These are phyloP conservation scores for Rhizophagus sp. DNA, from an alignment of 192 early-diverging fungal species.

Conservation along the genomic window DNA sequence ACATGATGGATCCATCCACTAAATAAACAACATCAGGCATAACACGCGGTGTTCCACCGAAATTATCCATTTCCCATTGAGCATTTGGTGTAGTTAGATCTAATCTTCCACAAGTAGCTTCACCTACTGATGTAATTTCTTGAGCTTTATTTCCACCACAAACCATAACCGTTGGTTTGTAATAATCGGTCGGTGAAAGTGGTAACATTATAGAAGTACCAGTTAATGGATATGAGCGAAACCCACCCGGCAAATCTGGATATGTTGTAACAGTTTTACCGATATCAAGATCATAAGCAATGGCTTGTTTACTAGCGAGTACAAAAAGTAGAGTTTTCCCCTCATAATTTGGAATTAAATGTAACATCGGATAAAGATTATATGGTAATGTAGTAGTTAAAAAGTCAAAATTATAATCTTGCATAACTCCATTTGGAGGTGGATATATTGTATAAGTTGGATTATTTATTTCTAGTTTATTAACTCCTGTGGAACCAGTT, in stretches of 20 bases:
- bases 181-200: constrained; percentile 55
- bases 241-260: constrained; percentile 48
- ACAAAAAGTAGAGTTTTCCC: constrained; percentile 39
- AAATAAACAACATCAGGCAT: constrained; percentile 52
- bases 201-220: constrained; percentile 57
- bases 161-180: constrained; percentile 54
- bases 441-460: constrained; percentile 48
- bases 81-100: constrained; percentile 41
- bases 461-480: constrained; percentile 48
- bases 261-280: constrained; percentile 33
- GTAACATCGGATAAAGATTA: constrained; percentile 43
- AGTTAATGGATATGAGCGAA: constrained; percentile 58
- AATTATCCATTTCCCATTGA: constrained; percentile 51
- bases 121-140: constrained; percentile 35
- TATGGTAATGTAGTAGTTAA: constrained; percentile 1
- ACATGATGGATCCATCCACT: constrained; percentile 52
- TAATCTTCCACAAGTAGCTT: constrained; percentile 50
- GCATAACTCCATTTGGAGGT: constrained; percentile 35
- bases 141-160: constrained; percentile 56
- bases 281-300: constrained; percentile 33
- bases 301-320: constrained; percentile 39
- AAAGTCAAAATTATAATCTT: neutral
- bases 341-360: constrained; percentile 35
- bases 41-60: constrained; percentile 33
- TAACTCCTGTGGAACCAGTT: constrained; percentile 45